Conservation (phyloP, 495 filamentous ascomycete genomes). For the Collariella sp. region DNA sequence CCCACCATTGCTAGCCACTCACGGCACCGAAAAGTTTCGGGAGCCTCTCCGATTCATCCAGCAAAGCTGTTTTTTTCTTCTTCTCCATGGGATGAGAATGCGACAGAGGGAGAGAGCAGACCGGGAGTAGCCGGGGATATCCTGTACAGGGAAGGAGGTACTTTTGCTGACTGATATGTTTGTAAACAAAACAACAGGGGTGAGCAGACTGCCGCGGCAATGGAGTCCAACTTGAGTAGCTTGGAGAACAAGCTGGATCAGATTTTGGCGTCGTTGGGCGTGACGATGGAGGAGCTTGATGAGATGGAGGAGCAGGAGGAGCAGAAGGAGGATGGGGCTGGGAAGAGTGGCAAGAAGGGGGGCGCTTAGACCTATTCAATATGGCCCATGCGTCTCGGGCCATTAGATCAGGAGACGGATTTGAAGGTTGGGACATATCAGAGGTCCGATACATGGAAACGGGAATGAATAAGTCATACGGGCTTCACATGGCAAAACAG, state of each 20-base stretch:
- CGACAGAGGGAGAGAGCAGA: not conserved
- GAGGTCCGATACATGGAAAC: no score
- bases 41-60: not conserved
- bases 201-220: slow-evolving; percentile 44
- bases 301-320: not conserved
- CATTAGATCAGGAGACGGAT: no score
- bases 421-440: no score
- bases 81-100: no score
- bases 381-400: no score
- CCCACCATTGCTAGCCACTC: no score
- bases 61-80: not conserved
- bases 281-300: not conserved
- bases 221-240: slow-evolving; percentile 45
- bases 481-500: no score
- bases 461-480: no score
- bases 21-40: not conserved
- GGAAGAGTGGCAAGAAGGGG: not conserved
- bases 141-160: no score
- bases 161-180: not conserved
- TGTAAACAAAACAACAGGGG: slow-evolving; percentile 32
- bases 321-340: not conserved
- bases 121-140: not conserved
- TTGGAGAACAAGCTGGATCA: slow-evolving; percentile 49
- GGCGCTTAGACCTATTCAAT: not conserved
- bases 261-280: slow-evolving; percentile 35